Conservation (phyloP, 2,329 filamentous ascomycete species). For the Fusarium penzigii region DNA sequence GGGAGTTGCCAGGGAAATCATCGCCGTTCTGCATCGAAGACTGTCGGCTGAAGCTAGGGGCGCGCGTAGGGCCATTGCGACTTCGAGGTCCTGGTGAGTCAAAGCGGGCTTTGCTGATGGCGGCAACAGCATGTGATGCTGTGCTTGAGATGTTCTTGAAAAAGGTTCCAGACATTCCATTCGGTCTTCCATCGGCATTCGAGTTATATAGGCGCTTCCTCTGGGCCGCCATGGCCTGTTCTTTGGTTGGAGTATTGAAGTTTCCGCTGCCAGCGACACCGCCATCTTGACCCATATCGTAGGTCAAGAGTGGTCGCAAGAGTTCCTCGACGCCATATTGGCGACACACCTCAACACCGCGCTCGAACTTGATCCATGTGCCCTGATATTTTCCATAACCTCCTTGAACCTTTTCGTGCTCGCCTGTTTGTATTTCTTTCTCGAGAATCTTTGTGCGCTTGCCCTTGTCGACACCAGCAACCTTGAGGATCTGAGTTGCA, state of each 20-base stretch:
- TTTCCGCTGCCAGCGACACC: conserved; percentile 70
- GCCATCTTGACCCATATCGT: conserved; percentile 78
- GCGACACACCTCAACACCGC: conserved; percentile 88
- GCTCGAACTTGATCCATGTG: conserved; percentile 95
- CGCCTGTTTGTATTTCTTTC: conserved; percentile 93
- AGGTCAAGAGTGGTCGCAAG: conserved; percentile 72
- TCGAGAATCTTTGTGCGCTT: conserved; percentile 97
- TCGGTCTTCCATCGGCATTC: conserved; percentile 64
- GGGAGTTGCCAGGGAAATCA: conserved; percentile 71
- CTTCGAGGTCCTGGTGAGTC: conserved; percentile 78
- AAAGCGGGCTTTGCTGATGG: conserved; percentile 93
- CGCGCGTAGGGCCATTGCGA: conserved; percentile 64
- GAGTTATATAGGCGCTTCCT: conserved; percentile 87
- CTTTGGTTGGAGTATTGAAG: conserved; percentile 94
- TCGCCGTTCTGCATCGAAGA: conserved; percentile 71
- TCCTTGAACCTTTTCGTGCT: conserved; percentile 98
- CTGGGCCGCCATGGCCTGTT: conserved; percentile 96
- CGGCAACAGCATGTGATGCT: conserved; percentile 88
- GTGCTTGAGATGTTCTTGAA: conserved; percentile 97
- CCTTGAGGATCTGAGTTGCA: conserved; percentile 96
- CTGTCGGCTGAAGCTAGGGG: conserved; percentile 70
- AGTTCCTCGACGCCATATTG: conserved; percentile 77
- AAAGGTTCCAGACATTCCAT: conserved; percentile 78
- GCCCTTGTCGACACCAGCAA: conserved; percentile 95
- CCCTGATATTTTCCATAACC: conserved; percentile 99